These are phyloP conservation scores for Physcomitrium patens DNA, from an alignment of 225 moss, liverwort and hornwort species.

Conservation along the genomic window DNA sequence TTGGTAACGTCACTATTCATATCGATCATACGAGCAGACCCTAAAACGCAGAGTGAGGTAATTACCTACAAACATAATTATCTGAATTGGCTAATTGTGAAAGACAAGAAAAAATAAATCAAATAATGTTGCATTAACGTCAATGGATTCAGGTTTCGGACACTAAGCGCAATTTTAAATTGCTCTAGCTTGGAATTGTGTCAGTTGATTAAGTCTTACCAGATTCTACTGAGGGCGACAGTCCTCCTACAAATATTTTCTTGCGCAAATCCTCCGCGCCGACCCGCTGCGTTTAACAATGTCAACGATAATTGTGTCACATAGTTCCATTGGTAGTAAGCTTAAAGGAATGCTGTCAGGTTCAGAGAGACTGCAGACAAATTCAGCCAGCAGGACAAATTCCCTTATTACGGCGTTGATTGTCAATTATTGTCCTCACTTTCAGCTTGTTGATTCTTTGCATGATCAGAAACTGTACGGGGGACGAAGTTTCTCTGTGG, in stretches of 20 bases:
- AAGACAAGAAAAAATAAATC: background rate
- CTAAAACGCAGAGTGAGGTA: constrained; percentile 29
- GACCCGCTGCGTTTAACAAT: constrained; percentile 60
- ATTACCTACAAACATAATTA: constrained; percentile 18
- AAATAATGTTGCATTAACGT: too few species aligned
- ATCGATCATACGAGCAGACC: constrained; percentile 33
- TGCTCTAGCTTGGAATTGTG: too few species aligned
- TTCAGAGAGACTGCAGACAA: background rate
- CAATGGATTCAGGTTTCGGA: too few species aligned
- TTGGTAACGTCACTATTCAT: constrained; percentile 53
- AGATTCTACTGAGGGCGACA: constrained; percentile 95
- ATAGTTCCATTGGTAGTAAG: background rate
- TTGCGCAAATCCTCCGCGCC: constrained; percentile 81
- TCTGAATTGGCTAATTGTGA: background rate
- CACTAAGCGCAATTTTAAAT: too few species aligned
- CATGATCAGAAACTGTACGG: constrained; percentile 1
- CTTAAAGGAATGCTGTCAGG: background rate
- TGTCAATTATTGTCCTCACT: background rate
- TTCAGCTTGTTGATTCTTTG: background rate
- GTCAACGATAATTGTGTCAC: constrained; percentile 25
- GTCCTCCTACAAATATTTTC: constrained; percentile 96
- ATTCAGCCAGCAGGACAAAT: background rate
- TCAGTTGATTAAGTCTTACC: constrained; percentile 44
- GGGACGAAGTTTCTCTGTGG: background rate
- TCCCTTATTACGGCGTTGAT: background rate